Conservation (phyloP, 1,284 basidiomycete genomes). For the Blastosporella zonata region DNA sequence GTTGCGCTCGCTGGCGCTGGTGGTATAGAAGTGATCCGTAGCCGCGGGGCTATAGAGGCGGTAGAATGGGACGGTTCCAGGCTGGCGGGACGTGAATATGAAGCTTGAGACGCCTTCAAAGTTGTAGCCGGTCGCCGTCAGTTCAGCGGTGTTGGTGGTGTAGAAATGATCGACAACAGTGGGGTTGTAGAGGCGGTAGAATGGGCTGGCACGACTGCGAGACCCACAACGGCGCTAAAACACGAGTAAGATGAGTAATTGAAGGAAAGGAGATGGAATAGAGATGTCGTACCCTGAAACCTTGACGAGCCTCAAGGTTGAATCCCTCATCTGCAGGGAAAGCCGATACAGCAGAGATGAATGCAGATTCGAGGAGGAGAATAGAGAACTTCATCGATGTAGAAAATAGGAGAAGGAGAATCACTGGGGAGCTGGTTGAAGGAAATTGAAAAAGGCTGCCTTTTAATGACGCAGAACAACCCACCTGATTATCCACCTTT, state of each 20-base stretch:
- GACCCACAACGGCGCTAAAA: not conserved
- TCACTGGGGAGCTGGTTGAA: not conserved
- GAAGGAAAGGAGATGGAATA: not conserved
- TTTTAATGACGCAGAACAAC: not conserved
- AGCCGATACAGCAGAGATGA: not conserved
- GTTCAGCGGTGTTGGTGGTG: slow-evolving; percentile 2
- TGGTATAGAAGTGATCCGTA: slow-evolving; percentile 16
- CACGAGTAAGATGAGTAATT: not conserved
- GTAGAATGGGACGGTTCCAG: slow-evolving; percentile 14
- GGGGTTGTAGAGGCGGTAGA: slow-evolving; percentile 12
- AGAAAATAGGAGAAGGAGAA: no score
- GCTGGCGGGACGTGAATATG: slow-evolving; percentile 3
- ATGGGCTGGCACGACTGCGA: slow-evolving; percentile 1
- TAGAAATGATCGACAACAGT: slow-evolving; percentile 11
- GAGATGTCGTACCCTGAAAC: not conserved
- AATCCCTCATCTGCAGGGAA: not conserved
- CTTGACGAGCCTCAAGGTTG: slow-evolving; percentile 1
- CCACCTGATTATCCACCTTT: not conserved
- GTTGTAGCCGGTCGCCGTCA: slow-evolving; percentile 6
- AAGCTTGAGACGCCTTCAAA: slow-evolving; percentile 11
- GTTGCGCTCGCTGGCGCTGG: slow-evolving; percentile 6
- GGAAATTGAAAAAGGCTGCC: not conserved
- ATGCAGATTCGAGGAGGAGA: not conserved
- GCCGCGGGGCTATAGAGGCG: slow-evolving; percentile 5
- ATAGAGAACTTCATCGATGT: slow-evolving; percentile 8